Evolutionary conservation across 23 red algal genomes (phyloP), one percentile per base, ranked within the genome.

Genomic region (Pyropia yezoensis): DNA sequence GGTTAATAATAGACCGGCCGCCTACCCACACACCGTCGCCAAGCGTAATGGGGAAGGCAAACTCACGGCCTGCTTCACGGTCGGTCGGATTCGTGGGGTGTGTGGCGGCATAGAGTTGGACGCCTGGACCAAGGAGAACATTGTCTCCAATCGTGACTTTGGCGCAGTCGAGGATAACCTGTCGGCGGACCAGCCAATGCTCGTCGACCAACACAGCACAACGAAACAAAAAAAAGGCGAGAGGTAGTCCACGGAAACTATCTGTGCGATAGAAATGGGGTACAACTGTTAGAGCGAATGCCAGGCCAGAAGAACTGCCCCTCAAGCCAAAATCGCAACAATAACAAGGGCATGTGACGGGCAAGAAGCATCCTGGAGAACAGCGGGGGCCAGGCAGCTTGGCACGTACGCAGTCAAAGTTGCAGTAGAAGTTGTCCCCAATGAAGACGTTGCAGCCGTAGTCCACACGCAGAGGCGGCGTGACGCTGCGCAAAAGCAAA

Each of bases 391-490:
- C 39, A 13, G 39, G 39, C 70, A 45, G 27, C 49, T 47, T 7
- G 50, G 52, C 24, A 61, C 59, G 50, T 14, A 67, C 61, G 29
- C 57, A 16, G 64, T 81, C 67, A 24, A 71, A 71, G 50, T 69
- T 81, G 30, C 28, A 45, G 64, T 61, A 81, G 12, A 72, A 70
- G 53, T 81, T 72, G 3, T 54, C 52, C 14, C 77, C 77, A 47
- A 81, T 54, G 28, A 54, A 32, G 16, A 59, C 65, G 27, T 81
- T 81, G 13, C 47, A 15, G 34, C 77, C 77, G n/a, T 81, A 81
- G 51, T 81, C 77, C 21, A 61, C 56, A 18, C 57, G 56, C 1
- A 81, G 14, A 7, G 64, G 77, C 55, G 64, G 77, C 39, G 39
- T 47, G 39, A 47, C 11, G 39, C 39, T 47, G 39, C 1, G 11